Evolutionary conservation across 179 eudicot species (phyloP), one percentile per base, ranked within the genome.

Genomic region (Actinidia polygama): DNA sequence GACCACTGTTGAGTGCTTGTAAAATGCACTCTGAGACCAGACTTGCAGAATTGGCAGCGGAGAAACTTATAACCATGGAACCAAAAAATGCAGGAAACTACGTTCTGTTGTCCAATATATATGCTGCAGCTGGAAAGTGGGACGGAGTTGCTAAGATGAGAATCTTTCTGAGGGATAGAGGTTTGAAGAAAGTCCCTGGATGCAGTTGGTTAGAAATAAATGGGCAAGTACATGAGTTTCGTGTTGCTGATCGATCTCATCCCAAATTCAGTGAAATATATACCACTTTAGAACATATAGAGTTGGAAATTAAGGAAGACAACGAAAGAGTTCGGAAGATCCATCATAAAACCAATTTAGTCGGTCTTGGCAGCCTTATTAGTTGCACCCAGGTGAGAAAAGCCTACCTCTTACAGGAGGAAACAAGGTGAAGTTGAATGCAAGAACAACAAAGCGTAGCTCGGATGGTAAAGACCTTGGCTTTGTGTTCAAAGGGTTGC

Each of bases 51-150:
- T 9, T 80, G 82, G 87, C 89, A 55, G 90, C 89, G 18, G 86
- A 86, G 78, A 88, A 79, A 55, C 86, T 88, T 26, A 78, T 87
- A 50, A 58, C 79, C 61, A 54, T 87, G 53, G 91, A 88, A 66
- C 90, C 89, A 6, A 78, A 79, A 49, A 86, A 86, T 85, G 85
- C 89, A 54, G 91, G 87, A 62, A 86, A 88, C 82, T 88, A 88
- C 44, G 47, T 88, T 51, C 47, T 86, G 73, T 57, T 85, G 55
- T 81, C 89, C 24, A 85, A 88, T 72, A 83, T 86, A 49, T 88
- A 86, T 70, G 91, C 91, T 75, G 87, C 87, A 36, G 80, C 84
- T 15, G 89, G 90, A 63, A 86, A 83, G 69, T 88, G 90, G 90
- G 87, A 88, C 26, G 80, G 66, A 62, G 89, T 88, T 7, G 89